Evolutionary conservation across 257 asterid species (phyloP), one percentile per base, ranked within the genome.

Genomic region (Plantago ovata): DNA sequence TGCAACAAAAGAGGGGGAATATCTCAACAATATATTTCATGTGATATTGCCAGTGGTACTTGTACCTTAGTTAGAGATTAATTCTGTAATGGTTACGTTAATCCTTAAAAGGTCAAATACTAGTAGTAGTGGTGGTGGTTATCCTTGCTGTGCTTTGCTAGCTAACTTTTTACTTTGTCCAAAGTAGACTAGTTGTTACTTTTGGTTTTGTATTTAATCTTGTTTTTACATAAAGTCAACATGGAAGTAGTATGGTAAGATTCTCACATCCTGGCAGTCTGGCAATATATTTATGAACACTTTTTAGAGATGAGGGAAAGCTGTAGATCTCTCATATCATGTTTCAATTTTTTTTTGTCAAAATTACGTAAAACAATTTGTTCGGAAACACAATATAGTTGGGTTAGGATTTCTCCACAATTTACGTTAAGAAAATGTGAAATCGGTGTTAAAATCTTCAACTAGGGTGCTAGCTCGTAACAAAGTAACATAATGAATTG

Each of bases 11-110:
- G 53, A n/a, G 65, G 58, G 13, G 69, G 60, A 56, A 22, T 9
- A 44, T 54, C 58, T 49, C 46, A 64, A 16, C 9, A 28, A 3
- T 3, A 55, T 40, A 45, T 63, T 54, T 61, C 71, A 39, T 69
- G 69, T 69, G 45, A 72, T 16, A 55, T 54, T 62, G 42, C 55
- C 53, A n/a, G 36, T 55, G 42, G 10, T 22, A 52, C 36, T 43
- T 63, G 64, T 52, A 56, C 28, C 32, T 61, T 42, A 61, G 56
- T 18, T 57, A 42, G 23, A n/a, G 6, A 55, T 15, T 20, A 9
- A 18, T 15, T 20, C 1, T 14, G 24, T 54, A 12, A 5, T 18
- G 3, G 3, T 36, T 10, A 9, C 38, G 10, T 15, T 23, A 13
- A 2, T 18, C 7, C 12, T 9, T 16, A 8, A 11, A 16, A 55